Evolutionary conservation across 129 eudicot genomes (phyloP), one percentile per base, ranked within the genome.

Genomic region (Flaveria bidentis): DNA sequence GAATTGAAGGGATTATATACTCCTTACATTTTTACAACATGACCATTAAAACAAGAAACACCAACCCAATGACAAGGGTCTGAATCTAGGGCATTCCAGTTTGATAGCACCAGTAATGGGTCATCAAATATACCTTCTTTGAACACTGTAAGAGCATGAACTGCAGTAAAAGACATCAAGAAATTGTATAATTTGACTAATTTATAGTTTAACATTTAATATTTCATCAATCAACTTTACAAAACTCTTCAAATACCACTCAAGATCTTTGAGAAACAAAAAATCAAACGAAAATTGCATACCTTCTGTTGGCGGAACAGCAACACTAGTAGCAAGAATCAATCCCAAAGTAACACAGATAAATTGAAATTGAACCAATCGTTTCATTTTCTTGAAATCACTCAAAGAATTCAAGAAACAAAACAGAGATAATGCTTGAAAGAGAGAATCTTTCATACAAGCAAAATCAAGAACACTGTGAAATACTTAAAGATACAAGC

Each of bases 31-130:
- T 91, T 91, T 72, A 75, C 67, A 49, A 95, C 94, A 83, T 87
- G 88, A 78, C 85, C 88, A 72, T 81, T 70, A 23, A 90, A 89
- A 75, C 99, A 95, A 26, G 50, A 81, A 84, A 95, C 82, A 51
- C 99, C 97, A 82, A 67, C 47, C 97, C 99, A 95, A 33, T 82
- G 78, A 78, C 99, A 95, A 58, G 99, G 96, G 80, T 92, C 84
- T 71, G 92, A 67, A 77, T 88, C 97, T 30, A 91, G 28, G 51
- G 82, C 83, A 83, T 87, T 91, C 99, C 99, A 95, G 72, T 86
- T 86, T 73, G 99, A 85, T 69, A 95, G 66, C 82, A 85, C 93
- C 76, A 89, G 62, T 42, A 47, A 61, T 51, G 96, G 99, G 85
- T 95, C 99, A 56, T 95, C 97, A 78, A 76, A 82, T 78, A 95